Conservation (phyloP, 768 basidiomycete species). For the Tricholoma sp. region DNA sequence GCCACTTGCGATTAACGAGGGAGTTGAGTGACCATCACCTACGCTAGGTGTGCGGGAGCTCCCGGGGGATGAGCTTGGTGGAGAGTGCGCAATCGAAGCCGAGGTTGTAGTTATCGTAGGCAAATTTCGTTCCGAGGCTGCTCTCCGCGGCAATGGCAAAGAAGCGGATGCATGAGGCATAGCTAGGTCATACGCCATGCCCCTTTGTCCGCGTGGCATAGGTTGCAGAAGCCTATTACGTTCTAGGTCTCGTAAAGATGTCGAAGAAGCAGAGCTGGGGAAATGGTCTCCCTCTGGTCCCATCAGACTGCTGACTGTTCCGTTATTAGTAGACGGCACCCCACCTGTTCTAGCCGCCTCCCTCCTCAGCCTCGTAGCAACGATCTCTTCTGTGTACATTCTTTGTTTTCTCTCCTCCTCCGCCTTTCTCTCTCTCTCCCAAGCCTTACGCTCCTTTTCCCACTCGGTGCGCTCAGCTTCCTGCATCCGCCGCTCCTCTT, state of each 20-base stretch:
- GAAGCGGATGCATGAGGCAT: constrained; percentile 6
- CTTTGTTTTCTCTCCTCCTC: constrained; percentile 50
- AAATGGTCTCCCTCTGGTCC: constrained; percentile 26
- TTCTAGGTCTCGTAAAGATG: constrained; percentile 25
- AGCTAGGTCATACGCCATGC: constrained; percentile 27
- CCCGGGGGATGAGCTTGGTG: constrained; percentile 32
- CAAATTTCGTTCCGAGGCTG: constrained; percentile 40
- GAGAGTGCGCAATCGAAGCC: constrained; percentile 28
- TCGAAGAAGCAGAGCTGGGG: constrained; percentile 34
- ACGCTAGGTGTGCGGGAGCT: constrained; percentile 49
- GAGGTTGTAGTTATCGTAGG: constrained; percentile 23
- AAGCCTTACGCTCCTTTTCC: constrained; percentile 47
- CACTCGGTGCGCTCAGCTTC: constrained; percentile 42
- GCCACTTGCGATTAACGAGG: constrained; percentile 14
- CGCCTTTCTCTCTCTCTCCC: constrained; percentile 42
- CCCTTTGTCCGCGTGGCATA: constrained; percentile 29
- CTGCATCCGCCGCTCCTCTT: constrained; percentile 37
- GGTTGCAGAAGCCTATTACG: constrained; percentile 28
- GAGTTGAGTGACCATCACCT: constrained; percentile 25
- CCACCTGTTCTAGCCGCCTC: constrained; percentile 52
- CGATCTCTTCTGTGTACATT: constrained; percentile 53
- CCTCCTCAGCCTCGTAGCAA: constrained; percentile 54
- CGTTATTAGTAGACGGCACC: constrained; percentile 21
- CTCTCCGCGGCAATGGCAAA: constrained; percentile 35
- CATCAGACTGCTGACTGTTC: constrained; percentile 9